These are phyloP conservation scores for Claviceps sp. DNA, from an alignment of 2,329 filamentous ascomycete species.

Conservation along the genomic window DNA sequence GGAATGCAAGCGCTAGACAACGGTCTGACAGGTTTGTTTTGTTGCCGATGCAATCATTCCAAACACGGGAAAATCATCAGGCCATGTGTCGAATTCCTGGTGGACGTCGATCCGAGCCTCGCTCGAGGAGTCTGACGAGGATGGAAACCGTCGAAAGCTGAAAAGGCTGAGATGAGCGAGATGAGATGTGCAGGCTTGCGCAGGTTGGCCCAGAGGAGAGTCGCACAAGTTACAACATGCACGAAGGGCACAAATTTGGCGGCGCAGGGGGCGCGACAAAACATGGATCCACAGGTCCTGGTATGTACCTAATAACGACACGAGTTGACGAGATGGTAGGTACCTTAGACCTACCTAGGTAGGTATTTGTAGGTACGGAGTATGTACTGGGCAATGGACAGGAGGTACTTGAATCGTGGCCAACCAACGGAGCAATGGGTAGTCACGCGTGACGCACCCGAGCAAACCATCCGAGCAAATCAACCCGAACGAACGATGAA, in stretches of 20 bases:
- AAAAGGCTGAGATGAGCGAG: neutral
- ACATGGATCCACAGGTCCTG: neutral
- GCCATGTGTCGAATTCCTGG: neutral
- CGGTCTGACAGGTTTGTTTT: neutral
- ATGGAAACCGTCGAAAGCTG: neutral
- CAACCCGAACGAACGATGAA: too few relatives aligned
- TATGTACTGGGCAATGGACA: neutral
- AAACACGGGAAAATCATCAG: neutral
- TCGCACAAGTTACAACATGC: neutral
- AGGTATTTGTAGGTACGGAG: neutral
- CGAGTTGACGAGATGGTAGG: neutral
- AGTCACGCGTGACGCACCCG: too few relatives aligned
- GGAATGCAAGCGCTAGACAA: slow-evolving; percentile 1
- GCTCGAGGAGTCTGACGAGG: neutral
- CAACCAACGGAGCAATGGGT: too few relatives aligned
- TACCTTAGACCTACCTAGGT: too few relatives aligned
- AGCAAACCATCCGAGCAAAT: too few relatives aligned
- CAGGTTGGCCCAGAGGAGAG: neutral
- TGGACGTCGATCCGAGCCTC: neutral
- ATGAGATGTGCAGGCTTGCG: neutral
- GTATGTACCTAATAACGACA: neutral
- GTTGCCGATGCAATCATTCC: neutral
- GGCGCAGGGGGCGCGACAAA: neutral
- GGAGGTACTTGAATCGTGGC: too few relatives aligned
- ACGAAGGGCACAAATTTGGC: neutral